phyloP scores from a whole-genome alignment of 208 protist genomes.

The Leptomonas pyrrhocoris region DNA sequence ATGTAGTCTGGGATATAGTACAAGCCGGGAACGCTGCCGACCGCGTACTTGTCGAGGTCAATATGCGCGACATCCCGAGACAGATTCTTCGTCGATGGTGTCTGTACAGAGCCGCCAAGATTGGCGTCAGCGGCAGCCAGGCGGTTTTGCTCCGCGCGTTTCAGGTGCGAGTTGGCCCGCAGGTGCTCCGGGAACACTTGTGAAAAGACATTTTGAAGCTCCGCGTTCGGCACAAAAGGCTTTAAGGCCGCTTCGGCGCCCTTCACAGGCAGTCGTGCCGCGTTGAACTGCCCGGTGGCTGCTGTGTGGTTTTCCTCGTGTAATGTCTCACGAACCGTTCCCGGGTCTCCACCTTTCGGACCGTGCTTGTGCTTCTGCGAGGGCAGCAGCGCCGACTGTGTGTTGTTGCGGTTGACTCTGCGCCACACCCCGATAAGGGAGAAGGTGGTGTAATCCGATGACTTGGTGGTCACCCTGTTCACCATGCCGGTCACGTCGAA shows the following conservation, averaged over 20 bases:
- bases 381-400: slow-evolving; percentile 12
- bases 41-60: slow-evolving; percentile 63
- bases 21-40: slow-evolving; percentile 68
- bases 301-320: not conserved
- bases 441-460: slow-evolving; percentile 71
- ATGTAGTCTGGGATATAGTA: slow-evolving; percentile 93
- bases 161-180: slow-evolving; percentile 56
- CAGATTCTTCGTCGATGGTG: not conserved
- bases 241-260: slow-evolving; percentile 28
- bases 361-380: slow-evolving; percentile 17
- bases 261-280: slow-evolving; percentile 81
- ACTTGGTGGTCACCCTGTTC: slow-evolving; percentile 60
- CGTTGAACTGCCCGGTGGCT: slow-evolving; percentile 74
- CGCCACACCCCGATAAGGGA: slow-evolving; percentile 80
- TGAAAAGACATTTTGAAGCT: slow-evolving; percentile 63
- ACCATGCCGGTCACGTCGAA: slow-evolving; percentile 74
- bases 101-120: not conserved
- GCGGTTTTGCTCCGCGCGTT: slow-evolving; percentile 27
- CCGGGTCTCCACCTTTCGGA: not conserved
- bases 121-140: not conserved
- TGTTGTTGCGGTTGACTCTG: slow-evolving; percentile 41
- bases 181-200: slow-evolving; percentile 77
- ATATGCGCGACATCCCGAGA: slow-evolving; percentile 41
- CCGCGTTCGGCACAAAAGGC: slow-evolving; percentile 47
- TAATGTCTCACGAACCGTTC: not conserved